Percentiles rank a stretch among this genome's conserved stretches.
These are phyloP conservation scores for Phoenix dactylifera DNA, from an alignment of 176 grass and related monocot species.

Conservation along the genomic window DNA sequence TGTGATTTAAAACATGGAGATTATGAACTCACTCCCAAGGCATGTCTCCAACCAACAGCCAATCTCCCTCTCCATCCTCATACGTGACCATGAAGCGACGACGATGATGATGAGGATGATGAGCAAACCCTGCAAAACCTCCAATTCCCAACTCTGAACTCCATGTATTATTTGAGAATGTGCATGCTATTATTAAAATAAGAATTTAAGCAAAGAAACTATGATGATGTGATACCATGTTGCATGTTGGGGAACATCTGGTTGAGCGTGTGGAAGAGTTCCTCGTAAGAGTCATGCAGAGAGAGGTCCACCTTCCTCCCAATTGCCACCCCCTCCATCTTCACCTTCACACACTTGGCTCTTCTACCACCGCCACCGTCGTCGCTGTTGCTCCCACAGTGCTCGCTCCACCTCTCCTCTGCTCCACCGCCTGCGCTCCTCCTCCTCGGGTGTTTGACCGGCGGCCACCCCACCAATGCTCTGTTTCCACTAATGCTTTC, in stretches of 20 bases:
- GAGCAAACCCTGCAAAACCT: not conserved
- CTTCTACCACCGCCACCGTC: not conserved
- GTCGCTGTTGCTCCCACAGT: no score
- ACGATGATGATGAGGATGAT: no score
- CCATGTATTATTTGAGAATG: not conserved
- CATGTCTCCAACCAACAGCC: conserved; percentile 62
- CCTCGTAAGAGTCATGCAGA: conserved; percentile 42
- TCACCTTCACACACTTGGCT: conserved; percentile 64
- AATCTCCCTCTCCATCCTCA: conserved; percentile 69
- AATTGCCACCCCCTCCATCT: conserved; percentile 69
- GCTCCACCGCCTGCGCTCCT: conserved; percentile 3
- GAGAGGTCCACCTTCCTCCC: conserved; percentile 73
- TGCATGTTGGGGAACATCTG: conserved; percentile 46
- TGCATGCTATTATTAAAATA: not conserved
- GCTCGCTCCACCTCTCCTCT: no score
- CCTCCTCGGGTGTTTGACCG: conserved; percentile 37
- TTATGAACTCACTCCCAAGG: conserved; percentile 56
- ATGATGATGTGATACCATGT: conserved; percentile 8
- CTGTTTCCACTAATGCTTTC: not conserved
- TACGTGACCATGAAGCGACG: conserved; percentile 34
- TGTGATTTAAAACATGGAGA: not conserved
- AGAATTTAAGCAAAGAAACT: not conserved
- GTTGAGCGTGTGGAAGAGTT: conserved; percentile 42
- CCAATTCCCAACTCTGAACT: no score
- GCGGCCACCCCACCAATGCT: conserved; percentile 68